Conservation (phyloP, 495 filamentous ascomycete genomes). For the Podospora fimiseda region DNA sequence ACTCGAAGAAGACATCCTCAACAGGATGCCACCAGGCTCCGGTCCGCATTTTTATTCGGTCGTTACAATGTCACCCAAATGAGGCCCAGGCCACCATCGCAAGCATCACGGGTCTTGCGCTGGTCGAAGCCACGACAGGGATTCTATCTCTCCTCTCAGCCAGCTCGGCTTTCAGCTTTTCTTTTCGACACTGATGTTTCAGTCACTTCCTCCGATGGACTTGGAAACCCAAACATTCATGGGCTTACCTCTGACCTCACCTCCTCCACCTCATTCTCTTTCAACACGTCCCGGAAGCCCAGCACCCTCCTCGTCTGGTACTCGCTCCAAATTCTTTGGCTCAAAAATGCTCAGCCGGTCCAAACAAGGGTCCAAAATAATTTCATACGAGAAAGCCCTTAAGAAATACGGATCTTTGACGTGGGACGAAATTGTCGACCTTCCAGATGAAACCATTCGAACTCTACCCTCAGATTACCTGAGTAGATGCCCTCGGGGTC, state of each 20-base stretch:
- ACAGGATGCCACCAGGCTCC: no score
- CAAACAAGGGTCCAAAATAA: no score
- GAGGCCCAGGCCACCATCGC: not conserved
- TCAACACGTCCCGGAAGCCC: not conserved
- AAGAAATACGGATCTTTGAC: no score
- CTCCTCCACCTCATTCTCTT: not conserved
- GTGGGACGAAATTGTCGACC: not conserved
- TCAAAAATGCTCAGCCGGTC: no score
- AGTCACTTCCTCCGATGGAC: not conserved
- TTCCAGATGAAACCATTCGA: not conserved
- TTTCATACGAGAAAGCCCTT: no score
- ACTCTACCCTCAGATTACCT: not conserved
- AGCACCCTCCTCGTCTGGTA: not conserved
- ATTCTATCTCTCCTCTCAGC: not conserved
- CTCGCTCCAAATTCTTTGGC: not conserved
- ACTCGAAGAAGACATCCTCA: no score
- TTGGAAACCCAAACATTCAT: not conserved
- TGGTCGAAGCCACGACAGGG: not conserved
- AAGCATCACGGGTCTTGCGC: no score
- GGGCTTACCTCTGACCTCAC: not conserved
- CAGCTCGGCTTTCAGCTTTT: no score
- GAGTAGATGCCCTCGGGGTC: not conserved
- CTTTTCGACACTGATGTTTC: not conserved
- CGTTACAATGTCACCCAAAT: no score
- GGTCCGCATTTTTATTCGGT: no score